Base-by-base conservation (phyloP, 495 filamentous ascomycete species). In the Penicillium canescens region DNA sequence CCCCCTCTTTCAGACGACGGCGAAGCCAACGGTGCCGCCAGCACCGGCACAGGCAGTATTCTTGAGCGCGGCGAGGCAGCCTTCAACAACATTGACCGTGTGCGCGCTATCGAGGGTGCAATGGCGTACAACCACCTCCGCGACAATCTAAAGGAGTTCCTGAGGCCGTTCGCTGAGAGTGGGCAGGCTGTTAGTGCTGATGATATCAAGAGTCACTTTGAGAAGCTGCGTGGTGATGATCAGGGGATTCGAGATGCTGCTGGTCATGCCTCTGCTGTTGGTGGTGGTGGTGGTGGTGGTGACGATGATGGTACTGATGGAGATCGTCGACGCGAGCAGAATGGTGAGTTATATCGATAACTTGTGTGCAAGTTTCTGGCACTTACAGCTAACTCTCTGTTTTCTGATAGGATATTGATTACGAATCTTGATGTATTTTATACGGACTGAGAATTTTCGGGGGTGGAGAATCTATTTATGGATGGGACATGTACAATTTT, bases 41-140 rank as follows among this genome's bases (percentile, higher is more conserved):
- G 83, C 47, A 77, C 77, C 1, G 83, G 82, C 28, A 83, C 82
- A 0, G 88, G 87, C 36, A 93, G 88, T 57, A 71, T 98, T 4
- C 83, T 91, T 28, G 92, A 98, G 23, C 87, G 90, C 16, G 94
- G 93, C 36, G 93, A 98, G 67, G 89, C 87, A 21, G 94, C 92
- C 0, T 78, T 98, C 24, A 90, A 83, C 67, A 92, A 88, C 55
- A 84, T 98, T 16, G 94, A 98, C 67, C 86, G 94, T 3, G 92
- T 98, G 14, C 77, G 86, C 16, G 94, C 94, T 4, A 96, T 98
- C 56, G 92, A 98, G 69, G 94, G 94, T 16, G 93, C 95, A 10
- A 96, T 96, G 91, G 91, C 89, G 11, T 98, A 97, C 69, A 96
- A 96, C 60, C 85, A 94, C 56, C 80, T 98, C 18, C 92, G 93